Evolutionary conservation across 305 asterid genomes (phyloP).

Genomic region (Andrographis paniculata): DNA sequence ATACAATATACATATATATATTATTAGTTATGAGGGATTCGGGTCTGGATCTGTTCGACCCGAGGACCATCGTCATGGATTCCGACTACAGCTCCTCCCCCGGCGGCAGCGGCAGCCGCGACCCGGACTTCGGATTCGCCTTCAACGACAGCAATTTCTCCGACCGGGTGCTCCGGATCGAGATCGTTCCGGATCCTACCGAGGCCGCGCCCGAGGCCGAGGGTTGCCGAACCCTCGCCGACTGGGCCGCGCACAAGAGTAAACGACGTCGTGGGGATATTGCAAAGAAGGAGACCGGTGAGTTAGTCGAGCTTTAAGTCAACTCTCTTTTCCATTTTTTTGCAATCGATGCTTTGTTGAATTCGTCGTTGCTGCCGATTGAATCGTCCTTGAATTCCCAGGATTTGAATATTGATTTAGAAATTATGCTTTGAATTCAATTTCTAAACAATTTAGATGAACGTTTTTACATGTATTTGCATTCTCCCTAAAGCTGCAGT

Average conservation of each 20-base stretch:
- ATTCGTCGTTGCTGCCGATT: too few relatives aligned
- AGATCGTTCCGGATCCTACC: conserved; percentile 55
- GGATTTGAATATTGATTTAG: too few relatives aligned
- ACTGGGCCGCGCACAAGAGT: conserved; percentile 84
- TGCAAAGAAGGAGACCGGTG: conserved; percentile 51
- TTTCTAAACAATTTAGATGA: too few relatives aligned
- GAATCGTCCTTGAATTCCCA: too few relatives aligned
- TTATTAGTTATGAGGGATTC: conserved; percentile 58
- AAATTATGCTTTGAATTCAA: too few relatives aligned
- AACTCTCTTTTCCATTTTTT: background rate
- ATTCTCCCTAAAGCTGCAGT: too few relatives aligned
- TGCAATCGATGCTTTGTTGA: conserved; percentile 12
- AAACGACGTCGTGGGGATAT: conserved; percentile 79
- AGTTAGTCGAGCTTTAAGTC: conserved; percentile 20
- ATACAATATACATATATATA: too few relatives aligned
- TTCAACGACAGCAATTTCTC: conserved; percentile 90
- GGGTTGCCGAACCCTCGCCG: conserved; percentile 59
- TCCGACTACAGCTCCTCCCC: conserved; percentile 39
- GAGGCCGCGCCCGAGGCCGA: conserved; percentile 36
- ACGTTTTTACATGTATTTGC: too few relatives aligned
- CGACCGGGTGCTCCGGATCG: conserved; percentile 78
- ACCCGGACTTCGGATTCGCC: conserved; percentile 78
- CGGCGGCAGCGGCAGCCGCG: conserved; percentile 31
- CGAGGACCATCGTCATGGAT: conserved; percentile 64
- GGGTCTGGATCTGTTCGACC: conserved; percentile 92